A percentile compares a stretch with the other conserved stretches of the same genome.
Evolutionary conservation across 2,329 filamentous ascomycete genomes (phyloP).

Genomic region (Paecilomyces fulvus): DNA sequence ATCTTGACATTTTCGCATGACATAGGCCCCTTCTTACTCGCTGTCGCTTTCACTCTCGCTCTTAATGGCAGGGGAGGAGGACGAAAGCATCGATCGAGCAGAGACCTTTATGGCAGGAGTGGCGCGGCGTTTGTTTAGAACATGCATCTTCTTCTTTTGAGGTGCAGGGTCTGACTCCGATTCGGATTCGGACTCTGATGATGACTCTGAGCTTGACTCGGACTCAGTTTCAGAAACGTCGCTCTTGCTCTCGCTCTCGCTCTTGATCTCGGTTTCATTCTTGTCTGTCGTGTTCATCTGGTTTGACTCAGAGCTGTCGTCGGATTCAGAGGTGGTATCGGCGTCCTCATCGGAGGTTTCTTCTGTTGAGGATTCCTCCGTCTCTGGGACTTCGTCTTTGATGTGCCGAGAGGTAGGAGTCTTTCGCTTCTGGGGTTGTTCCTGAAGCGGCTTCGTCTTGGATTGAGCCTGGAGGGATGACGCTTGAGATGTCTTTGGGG

Average conservation of each 20-base stretch:
- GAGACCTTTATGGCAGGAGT: not conserved
- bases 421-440: not conserved
- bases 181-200: not conserved
- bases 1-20: not conserved
- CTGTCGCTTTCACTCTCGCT: not conserved
- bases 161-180: not conserved
- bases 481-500: not conserved
- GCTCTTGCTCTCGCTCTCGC: not conserved
- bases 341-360: not conserved
- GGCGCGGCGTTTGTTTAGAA: not conserved
- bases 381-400: constrained; percentile 1
- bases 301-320: not conserved
- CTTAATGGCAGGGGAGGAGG: not conserved
- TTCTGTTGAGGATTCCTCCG: constrained; percentile 1
- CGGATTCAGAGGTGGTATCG: not conserved
- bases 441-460: not conserved
- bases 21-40: not conserved
- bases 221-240: not conserved
- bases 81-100: not conserved
- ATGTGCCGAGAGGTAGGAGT: not conserved
- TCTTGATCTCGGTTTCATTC: not conserved
- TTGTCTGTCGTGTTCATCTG: not conserved
- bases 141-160: not conserved
- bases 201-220: not conserved
- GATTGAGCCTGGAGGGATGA: not conserved